Conservation (phyloP, 306 rosid species). For the Rosa chinensis region DNA sequence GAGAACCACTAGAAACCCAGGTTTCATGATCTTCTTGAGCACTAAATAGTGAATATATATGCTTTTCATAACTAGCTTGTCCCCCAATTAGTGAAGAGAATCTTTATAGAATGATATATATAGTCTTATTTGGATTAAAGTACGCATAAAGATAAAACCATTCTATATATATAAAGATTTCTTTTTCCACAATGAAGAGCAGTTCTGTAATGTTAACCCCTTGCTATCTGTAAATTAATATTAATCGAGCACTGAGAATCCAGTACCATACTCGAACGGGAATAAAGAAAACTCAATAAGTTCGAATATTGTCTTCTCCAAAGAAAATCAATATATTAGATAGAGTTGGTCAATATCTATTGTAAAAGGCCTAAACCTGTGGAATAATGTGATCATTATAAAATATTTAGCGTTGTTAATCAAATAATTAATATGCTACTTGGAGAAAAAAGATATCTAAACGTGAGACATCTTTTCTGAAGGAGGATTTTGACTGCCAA, state of each 20-base stretch:
- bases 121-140: neutral
- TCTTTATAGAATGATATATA: neutral
- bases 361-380: neutral
- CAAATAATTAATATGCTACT: neutral
- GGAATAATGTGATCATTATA: neutral
- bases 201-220: neutral
- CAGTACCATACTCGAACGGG: neutral
- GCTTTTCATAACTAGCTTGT: neutral
- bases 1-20: neutral
- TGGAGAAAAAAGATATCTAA: neutral
- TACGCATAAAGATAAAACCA: neutral
- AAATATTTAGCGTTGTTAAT: neutral
- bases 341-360: neutral
- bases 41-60: neutral
- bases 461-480: slow-evolving; percentile 4
- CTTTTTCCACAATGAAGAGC: neutral
- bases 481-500: slow-evolving; percentile 2
- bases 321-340: neutral
- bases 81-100: neutral
- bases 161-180: neutral
- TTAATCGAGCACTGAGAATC: neutral
- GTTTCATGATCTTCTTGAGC: neutral
- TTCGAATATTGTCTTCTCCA: neutral
- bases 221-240: neutral
- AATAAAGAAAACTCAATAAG: neutral